Evolutionary conservation across 108 stramenopile species (phyloP), one percentile per base, ranked within the genome.

Genomic region (Craspedostauros australis): DNA sequence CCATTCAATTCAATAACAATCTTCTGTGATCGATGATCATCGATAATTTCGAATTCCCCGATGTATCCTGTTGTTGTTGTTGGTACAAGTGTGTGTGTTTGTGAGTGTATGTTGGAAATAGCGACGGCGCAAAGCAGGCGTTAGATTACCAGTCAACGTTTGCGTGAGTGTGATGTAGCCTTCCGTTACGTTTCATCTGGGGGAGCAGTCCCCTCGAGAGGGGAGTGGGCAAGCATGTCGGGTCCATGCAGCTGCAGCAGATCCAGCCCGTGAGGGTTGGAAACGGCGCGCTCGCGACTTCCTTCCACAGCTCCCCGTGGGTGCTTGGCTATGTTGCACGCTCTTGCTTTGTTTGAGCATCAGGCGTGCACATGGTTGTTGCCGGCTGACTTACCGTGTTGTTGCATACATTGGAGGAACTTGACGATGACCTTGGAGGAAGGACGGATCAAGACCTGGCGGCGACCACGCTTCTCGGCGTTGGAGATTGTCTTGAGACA

Each of bases 331-430:
- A 21, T 31, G 26, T 7, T 21, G 18, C 33, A 12, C 19, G 14
- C 3, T 42, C 4, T 1, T 16, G 38, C 7, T 2, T 2, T 43
- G 3, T n/a, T n/a, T n/a, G n/a, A n/a, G 2, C 23, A 30, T 11
- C 29, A 38, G 31, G 38, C 5, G 5, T 1, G 51, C 5, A 19
- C 1, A 2, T 34, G 16, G 1, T 37, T 52, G 7, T 52, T 19
- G 44, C 20, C 14, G 44, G 16, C 41, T 56, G 32, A 84, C 93
- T 80, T 73, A 96, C 96, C 99, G 79, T 98, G 85, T 74, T 94
- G 87, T 88, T 99, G 99, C 99, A 99, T 99, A 54, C 84, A 82
- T 67, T 92, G 92, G 73, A 99, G 88, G 82, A 99, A 99, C 86
- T 98, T 98, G 70, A 99, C 72, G 48, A 98, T 84, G 43, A 99